These are phyloP conservation scores for Euclidium syriacum DNA, from an alignment of 345 rosid genomes.

Conservation along the genomic window DNA sequence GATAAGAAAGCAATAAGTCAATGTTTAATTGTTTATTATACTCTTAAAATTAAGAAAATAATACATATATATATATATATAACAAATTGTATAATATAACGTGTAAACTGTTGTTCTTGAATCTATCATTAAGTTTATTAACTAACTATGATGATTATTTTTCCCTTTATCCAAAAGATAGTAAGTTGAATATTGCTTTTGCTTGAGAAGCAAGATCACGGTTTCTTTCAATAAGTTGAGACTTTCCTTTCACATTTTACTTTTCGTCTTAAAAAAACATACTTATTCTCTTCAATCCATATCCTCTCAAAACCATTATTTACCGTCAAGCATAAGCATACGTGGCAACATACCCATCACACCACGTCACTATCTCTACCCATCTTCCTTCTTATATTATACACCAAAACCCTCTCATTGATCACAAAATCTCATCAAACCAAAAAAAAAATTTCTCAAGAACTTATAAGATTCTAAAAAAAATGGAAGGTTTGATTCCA, in stretches of 20 bases:
- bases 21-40: too few relatives aligned
- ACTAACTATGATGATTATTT: not conserved
- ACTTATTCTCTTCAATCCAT: not conserved
- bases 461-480: not conserved
- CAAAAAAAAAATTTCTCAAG: not conserved
- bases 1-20: too few relatives aligned
- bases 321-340: slow-evolving; percentile 33
- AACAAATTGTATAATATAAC: too few relatives aligned
- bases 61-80: too few relatives aligned
- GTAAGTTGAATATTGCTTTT: slow-evolving; percentile 5
- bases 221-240: slow-evolving; percentile 20
- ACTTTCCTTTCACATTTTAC: slow-evolving; percentile 28
- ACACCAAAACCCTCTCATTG: slow-evolving; percentile 9
- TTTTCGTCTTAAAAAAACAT: not conserved
- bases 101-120: not conserved
- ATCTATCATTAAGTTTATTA: not conserved
- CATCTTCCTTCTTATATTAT: slow-evolving; percentile 9
- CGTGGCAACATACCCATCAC: slow-evolving; percentile 22
- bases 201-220: not conserved
- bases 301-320: slow-evolving; percentile 22
- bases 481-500: slow-evolving; percentile 35
- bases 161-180: not conserved
- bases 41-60: too few relatives aligned
- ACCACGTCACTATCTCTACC: slow-evolving; percentile 25
- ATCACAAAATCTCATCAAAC: slow-evolving; percentile 9